Conservation (phyloP, 768 basidiomycete species). For the Lentinus brumalis region DNA sequence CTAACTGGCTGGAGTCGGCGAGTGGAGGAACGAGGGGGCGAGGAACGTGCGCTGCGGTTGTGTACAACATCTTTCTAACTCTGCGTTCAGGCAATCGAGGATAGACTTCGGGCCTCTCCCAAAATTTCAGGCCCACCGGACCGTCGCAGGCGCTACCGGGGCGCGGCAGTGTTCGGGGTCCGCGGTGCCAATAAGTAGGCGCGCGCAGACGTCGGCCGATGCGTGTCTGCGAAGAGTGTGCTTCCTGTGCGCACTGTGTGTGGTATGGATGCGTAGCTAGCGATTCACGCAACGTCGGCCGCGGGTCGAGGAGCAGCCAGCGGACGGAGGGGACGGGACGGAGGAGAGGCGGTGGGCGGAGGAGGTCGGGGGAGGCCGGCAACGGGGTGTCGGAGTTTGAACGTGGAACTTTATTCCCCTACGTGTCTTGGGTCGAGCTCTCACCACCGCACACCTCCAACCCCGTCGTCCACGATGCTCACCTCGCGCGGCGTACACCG, state of each 20-base stretch:
- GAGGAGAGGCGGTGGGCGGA: conserved; percentile 8
- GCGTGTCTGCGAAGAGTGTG: neutral
- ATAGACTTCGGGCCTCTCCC: conserved; percentile 1
- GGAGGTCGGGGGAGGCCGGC: conserved; percentile 29
- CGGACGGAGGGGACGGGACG: conserved; percentile 7
- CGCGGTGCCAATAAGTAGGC: neutral
- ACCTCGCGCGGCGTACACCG: conserved; percentile 86
- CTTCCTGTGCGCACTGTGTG: conserved; percentile 1
- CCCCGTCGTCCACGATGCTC: conserved; percentile 61
- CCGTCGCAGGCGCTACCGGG: neutral
- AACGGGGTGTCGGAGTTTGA: conserved; percentile 28
- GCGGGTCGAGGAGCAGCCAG: neutral
- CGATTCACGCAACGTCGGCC: neutral
- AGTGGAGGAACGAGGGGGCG: conserved; percentile 1
- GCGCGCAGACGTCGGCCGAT: conserved; percentile 15
- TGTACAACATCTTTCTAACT: conserved; percentile 16
- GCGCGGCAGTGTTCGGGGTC: conserved; percentile 13
- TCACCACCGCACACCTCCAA: conserved; percentile 27
- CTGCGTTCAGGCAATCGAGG: neutral
- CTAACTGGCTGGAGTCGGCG: conserved; percentile 30
- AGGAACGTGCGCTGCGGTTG: conserved; percentile 14
- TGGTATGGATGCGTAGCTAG: neutral
- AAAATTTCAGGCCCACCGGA: conserved; percentile 15
- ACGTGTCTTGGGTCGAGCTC: conserved; percentile 26
- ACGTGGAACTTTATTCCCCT: conserved; percentile 32